Percentiles rank a stretch among this genome's conserved stretches.
phyloP scores from a whole-genome alignment of 441 rosid species.

The Raphanus hybrid region DNA sequence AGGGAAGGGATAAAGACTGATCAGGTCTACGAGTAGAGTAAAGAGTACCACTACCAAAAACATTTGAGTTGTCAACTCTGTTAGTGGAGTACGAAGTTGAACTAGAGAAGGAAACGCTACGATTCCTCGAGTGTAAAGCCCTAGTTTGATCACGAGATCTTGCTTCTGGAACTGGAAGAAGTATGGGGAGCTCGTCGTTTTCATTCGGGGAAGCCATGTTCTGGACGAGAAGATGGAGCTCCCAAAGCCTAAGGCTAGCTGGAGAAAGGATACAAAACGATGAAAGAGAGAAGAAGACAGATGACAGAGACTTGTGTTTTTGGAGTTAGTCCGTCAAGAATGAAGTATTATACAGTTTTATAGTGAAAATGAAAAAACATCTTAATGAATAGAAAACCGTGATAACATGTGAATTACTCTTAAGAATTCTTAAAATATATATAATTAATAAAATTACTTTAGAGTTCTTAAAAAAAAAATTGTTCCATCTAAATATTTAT shows the following conservation, averaged over 20 bases:
- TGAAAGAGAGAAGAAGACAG: neutral
- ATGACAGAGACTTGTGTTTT: neutral
- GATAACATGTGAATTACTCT: too few species aligned
- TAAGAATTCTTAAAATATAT: too few species aligned
- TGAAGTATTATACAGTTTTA: neutral
- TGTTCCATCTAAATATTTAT: neutral
- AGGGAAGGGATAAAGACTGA: conserved; percentile 21
- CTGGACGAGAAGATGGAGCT: neutral
- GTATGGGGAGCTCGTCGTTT: conserved; percentile 75
- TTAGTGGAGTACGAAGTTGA: conserved; percentile 51
- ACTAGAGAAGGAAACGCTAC: conserved; percentile 67
- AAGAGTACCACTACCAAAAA: conserved; percentile 64
- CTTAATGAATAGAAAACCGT: neutral
- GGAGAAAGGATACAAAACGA: neutral
- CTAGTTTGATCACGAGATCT: conserved; percentile 30
- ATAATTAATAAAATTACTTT: too few species aligned
- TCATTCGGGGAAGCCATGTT: conserved; percentile 42
- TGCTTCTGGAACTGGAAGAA: conserved; percentile 53
- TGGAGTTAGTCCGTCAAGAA: neutral
- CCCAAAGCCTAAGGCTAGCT: neutral
- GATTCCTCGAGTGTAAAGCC: conserved; percentile 48
- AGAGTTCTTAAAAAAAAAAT: too few species aligned
- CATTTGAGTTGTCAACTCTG: conserved; percentile 36
- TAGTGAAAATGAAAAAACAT: neutral
- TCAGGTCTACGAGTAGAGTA: conserved; percentile 49